A percentile compares a stretch with the other conserved stretches of the same genome.
These are phyloP conservation scores for Rosa multiflora DNA, from an alignment of 306 rosid genomes.

Conservation along the genomic window DNA sequence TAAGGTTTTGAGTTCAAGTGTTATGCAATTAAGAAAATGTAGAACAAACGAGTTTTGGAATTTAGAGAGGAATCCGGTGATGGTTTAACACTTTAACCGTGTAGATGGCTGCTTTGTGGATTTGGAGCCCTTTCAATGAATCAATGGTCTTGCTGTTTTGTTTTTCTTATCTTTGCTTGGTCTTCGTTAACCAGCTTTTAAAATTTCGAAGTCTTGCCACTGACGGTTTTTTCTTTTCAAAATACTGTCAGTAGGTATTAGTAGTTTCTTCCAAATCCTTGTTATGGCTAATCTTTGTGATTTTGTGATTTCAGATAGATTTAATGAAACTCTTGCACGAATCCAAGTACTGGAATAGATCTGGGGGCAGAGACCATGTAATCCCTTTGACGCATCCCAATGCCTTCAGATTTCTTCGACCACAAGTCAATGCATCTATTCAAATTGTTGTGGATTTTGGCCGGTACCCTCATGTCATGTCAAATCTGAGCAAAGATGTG, in stretches of 20 bases:
- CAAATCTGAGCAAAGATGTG: constrained; percentile 86
- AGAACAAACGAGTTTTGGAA: not conserved
- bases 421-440: constrained; percentile 70
- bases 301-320: constrained; percentile 65
- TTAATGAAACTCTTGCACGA: constrained; percentile 52
- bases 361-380: constrained; percentile 85
- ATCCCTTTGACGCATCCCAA: constrained; percentile 97
- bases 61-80: constrained; percentile 6
- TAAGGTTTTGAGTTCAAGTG: not conserved
- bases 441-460: constrained; percentile 98
- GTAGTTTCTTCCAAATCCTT: not conserved
- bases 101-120: not conserved
- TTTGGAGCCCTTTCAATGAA: not conserved
- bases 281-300: constrained; percentile 21
- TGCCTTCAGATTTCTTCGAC: constrained; percentile 88
- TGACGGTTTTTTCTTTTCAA: too few species aligned
- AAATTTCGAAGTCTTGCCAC: not conserved
- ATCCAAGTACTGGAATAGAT: constrained; percentile 82
- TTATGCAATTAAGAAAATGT: not conserved
- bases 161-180: not conserved
- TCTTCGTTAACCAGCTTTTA: not conserved
- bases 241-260: not conserved
- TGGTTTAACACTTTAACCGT: not conserved
- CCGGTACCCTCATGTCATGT: constrained; percentile 69
- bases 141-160: not conserved